These are phyloP conservation scores for Picea engelmannii DNA, from an alignment of 83 land plant genomes.

Conservation along the genomic window DNA sequence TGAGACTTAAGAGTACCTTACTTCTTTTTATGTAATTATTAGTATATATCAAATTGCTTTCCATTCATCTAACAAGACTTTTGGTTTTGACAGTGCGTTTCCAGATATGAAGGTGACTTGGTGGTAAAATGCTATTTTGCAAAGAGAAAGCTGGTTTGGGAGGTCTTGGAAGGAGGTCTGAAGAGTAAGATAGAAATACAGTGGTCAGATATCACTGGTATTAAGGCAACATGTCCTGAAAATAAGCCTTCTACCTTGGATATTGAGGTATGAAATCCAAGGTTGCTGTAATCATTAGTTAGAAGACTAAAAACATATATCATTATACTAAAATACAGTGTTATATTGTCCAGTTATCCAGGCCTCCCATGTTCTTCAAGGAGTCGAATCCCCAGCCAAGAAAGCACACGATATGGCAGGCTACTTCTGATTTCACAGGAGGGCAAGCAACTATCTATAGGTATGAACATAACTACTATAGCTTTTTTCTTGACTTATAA, in stretches of 20 bases:
- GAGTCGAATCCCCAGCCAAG: conserved; percentile 78
- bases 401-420: conserved; percentile 79
- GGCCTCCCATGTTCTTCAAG: conserved; percentile 57
- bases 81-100: conserved; percentile 28
- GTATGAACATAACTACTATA: neutral
- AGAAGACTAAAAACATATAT: too few species aligned
- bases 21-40: too few species aligned
- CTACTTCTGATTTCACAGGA: conserved; percentile 68
- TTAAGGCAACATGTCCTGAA: conserved; percentile 46
- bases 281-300: too few species aligned
- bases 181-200: conserved; percentile 81
- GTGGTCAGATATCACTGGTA: conserved; percentile 72
- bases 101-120: conserved; percentile 66
- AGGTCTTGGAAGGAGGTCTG: conserved; percentile 60
- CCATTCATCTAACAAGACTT: too few species aligned
- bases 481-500: too few species aligned
- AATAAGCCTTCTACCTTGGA: conserved; percentile 26
- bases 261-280: conserved; percentile 26
- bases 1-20: too few species aligned
- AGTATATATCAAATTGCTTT: too few species aligned
- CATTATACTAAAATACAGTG: too few species aligned
- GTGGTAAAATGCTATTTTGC: conserved; percentile 80
- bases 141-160: conserved; percentile 85
- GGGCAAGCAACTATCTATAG: conserved; percentile 69
- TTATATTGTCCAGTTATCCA: conserved; percentile 41